Evolutionary conservation across 495 filamentous ascomycete genomes (phyloP).

Genomic region (Hypoxylon fragiforme): DNA sequence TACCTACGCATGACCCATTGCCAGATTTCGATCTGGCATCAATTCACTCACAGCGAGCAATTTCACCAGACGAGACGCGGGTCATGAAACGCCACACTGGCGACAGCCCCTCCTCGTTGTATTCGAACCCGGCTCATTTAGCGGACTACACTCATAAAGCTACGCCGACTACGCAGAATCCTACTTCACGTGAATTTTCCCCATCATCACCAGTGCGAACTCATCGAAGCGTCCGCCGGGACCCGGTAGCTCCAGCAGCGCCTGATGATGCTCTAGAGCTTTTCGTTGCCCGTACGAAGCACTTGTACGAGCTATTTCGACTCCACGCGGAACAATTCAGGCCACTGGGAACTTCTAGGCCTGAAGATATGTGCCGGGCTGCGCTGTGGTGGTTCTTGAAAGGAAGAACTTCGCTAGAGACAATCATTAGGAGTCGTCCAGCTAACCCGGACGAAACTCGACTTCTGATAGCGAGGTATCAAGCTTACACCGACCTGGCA

Average conservation of each 20-base stretch:
- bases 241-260: slow-evolving; percentile 38
- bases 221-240: slow-evolving; percentile 40
- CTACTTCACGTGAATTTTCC: slow-evolving; percentile 22
- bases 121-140: slow-evolving; percentile 31
- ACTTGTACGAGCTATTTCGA: slow-evolving; percentile 68
- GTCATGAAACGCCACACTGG: slow-evolving; percentile 17
- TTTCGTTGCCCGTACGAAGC: slow-evolving; percentile 67
- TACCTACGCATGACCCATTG: slow-evolving; percentile 18
- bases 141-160: slow-evolving; percentile 36
- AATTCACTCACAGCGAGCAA: slow-evolving; percentile 17
- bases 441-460: slow-evolving; percentile 48
- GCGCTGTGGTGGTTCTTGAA: slow-evolving; percentile 87
- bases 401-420: slow-evolving; percentile 73
- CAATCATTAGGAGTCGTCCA: slow-evolving; percentile 64
- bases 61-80: slow-evolving; percentile 32
- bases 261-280: slow-evolving; percentile 67
- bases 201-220: slow-evolving; percentile 34
- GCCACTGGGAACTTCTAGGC: slow-evolving; percentile 60
- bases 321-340: slow-evolving; percentile 71
- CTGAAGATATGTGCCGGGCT: slow-evolving; percentile 68
- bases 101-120: slow-evolving; percentile 28
- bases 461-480: slow-evolving; percentile 52
- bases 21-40: slow-evolving; percentile 32
- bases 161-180: slow-evolving; percentile 32
- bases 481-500: slow-evolving; percentile 77